These are phyloP conservation scores for Aspergillus persii DNA, from an alignment of 2,329 filamentous ascomycete species.

Conservation along the genomic window DNA sequence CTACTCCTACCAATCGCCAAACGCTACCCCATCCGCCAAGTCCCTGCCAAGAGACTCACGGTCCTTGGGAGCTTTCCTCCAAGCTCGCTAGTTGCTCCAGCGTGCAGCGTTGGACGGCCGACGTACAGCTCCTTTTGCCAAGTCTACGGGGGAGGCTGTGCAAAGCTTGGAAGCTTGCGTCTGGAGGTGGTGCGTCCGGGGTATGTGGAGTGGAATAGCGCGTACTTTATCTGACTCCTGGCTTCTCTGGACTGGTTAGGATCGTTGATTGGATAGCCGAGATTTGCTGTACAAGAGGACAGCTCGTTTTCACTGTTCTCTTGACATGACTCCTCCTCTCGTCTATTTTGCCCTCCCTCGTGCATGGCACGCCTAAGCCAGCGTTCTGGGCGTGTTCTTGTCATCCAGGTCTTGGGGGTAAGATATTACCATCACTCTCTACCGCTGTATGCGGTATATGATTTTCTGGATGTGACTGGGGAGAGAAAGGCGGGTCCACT, in stretches of 20 bases:
- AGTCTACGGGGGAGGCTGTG: constrained; percentile 7
- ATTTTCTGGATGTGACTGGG: neutral
- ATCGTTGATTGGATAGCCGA: no score
- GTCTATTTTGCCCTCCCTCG: no score
- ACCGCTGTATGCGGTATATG: neutral
- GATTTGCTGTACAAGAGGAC: no score
- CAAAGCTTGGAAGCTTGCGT: constrained; percentile 3
- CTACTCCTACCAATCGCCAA: no score
- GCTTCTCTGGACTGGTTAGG: no score
- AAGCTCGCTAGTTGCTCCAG: neutral
- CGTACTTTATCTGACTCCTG: no score
- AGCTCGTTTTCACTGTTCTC: no score
- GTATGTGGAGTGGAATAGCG: neutral
- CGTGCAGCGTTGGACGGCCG: no score
- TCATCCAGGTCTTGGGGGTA: neutral
- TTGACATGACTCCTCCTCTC: no score
- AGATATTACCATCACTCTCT: no score
- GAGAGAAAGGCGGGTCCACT: no score
- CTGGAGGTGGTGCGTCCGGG: neutral
- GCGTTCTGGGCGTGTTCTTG: constrained; percentile 2
- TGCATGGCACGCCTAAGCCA: neutral
- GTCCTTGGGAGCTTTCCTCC: neutral
- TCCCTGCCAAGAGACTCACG: neutral
- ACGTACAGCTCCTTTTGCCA: neutral
- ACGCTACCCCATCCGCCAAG: neutral